Evolutionary conservation across 305 asterid genomes (phyloP).

Genomic region (Fraxinus albicans): DNA sequence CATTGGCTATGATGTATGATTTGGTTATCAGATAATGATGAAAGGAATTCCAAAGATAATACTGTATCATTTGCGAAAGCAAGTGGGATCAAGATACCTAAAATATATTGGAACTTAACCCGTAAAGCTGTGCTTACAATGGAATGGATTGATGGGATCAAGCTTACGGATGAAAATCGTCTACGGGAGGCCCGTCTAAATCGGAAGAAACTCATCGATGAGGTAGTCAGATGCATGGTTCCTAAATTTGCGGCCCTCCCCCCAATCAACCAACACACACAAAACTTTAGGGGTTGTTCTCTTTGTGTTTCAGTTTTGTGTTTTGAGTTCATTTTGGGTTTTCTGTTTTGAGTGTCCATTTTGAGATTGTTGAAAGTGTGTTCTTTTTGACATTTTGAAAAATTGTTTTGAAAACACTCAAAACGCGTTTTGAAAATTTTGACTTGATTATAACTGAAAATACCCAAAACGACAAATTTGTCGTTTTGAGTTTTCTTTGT

Average conservation of each 20-base stretch:
- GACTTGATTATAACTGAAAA: no score
- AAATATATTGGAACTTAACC: conserved; percentile 87
- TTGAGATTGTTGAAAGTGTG: no score
- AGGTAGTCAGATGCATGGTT: conserved; percentile 45
- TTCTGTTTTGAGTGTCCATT: no score
- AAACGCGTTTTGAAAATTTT: no score
- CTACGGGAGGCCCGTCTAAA: conserved; percentile 69
- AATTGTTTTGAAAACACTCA: no score
- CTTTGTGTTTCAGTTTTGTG: no score
- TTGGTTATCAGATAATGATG: conserved; percentile 43
- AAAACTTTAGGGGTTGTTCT: no score
- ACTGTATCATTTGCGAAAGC: conserved; percentile 32
- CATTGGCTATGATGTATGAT: not conserved
- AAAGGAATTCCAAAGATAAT: conserved; percentile 30
- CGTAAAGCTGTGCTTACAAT: conserved; percentile 89
- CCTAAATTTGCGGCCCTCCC: not conserved
- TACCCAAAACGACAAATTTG: no score
- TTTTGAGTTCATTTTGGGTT: no score
- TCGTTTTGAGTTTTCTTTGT: no score
- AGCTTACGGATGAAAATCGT: conserved; percentile 74
- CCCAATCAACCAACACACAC: not conserved
- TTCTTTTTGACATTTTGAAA: no score
- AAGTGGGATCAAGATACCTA: conserved; percentile 76
- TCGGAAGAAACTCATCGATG: conserved; percentile 75
- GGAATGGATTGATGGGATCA: conserved; percentile 98